Percentiles rank a stretch among this genome's conserved stretches.
phyloP scores from a whole-genome alignment of 2,329 filamentous ascomycete genomes.

The Aspergillus fumigatiaffinis region DNA sequence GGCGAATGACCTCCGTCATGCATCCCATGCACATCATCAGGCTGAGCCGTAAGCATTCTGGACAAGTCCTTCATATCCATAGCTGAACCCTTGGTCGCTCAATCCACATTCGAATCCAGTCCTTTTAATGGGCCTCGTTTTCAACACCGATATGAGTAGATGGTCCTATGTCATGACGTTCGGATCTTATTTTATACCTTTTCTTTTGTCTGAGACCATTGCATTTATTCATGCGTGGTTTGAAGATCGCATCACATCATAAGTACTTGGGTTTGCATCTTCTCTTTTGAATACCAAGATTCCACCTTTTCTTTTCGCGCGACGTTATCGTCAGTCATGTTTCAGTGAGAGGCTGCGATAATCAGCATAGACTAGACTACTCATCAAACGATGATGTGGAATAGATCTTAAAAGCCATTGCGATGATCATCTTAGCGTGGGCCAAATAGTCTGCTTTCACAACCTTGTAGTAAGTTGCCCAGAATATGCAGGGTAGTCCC shows the following conservation, averaged over 20 bases:
- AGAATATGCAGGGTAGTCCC: not conserved
- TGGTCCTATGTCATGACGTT: not conserved
- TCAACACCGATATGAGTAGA: not conserved
- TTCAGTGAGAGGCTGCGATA: not conserved
- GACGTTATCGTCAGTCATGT: not conserved
- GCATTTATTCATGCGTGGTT: not conserved
- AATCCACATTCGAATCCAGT: not conserved
- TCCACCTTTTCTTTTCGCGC: not conserved
- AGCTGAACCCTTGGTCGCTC: not conserved
- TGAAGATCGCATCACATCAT: not conserved
- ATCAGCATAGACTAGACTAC: not conserved
- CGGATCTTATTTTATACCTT: not conserved
- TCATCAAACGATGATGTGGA: not conserved
- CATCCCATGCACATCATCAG: conserved; percentile 1
- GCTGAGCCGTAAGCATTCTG: conserved; percentile 4
- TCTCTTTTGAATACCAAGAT: not conserved
- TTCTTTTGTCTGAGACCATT: not conserved
- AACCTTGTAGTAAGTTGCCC: no score
- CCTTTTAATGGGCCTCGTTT: not conserved
- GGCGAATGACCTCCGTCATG: not conserved
- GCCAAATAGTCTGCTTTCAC: no score
- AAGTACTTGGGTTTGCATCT: not conserved
- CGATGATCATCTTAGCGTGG: no score
- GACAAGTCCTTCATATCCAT: not conserved
- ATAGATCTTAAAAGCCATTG: no score